These are phyloP conservation scores for Ophiosphaerella korrae DNA, from an alignment of 2,329 filamentous ascomycete genomes.

Conservation along the genomic window DNA sequence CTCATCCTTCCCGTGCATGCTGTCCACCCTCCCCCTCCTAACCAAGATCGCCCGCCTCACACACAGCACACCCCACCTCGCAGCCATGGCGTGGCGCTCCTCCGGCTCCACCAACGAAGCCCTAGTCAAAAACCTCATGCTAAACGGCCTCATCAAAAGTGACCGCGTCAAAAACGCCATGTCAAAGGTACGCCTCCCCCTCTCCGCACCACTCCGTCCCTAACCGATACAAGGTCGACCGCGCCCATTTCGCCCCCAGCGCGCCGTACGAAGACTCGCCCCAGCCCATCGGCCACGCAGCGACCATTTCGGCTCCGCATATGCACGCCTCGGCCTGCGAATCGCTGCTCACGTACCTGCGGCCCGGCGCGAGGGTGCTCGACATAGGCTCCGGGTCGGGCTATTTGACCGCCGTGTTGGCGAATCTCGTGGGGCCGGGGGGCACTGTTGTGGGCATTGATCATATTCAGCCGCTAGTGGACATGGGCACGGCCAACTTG, in stretches of 20 bases:
- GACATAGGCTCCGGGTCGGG: constrained; percentile 58
- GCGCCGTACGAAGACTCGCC: constrained; percentile 75
- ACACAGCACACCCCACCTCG: constrained; percentile 13
- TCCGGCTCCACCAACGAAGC: constrained; percentile 75
- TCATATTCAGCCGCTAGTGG: constrained; percentile 55
- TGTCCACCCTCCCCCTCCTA: constrained; percentile 29
- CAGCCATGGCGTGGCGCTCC: constrained; percentile 85
- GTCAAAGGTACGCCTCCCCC: constrained; percentile 59
- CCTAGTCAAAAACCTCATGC: constrained; percentile 78
- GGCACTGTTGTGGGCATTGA: constrained; percentile 56
- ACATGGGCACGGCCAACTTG: constrained; percentile 50
- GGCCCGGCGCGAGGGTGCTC: constrained; percentile 56
- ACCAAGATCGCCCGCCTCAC: constrained; percentile 23
- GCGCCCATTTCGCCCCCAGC: constrained; percentile 78
- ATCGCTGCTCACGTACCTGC: constrained; percentile 63
- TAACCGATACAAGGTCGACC: constrained; percentile 69
- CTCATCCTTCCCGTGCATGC: constrained; percentile 8
- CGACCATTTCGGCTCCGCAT: constrained; percentile 75
- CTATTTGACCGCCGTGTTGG: constrained; percentile 88
- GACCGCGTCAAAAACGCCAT: constrained; percentile 79
- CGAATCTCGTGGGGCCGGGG: constrained; percentile 68
- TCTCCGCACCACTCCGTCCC: neutral
- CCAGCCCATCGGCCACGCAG: constrained; percentile 68
- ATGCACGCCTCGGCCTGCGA: constrained; percentile 73
- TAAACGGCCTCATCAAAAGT: constrained; percentile 73